Base-by-base conservation (phyloP, 306 rosid genomes). In the Rosa multiflora region DNA sequence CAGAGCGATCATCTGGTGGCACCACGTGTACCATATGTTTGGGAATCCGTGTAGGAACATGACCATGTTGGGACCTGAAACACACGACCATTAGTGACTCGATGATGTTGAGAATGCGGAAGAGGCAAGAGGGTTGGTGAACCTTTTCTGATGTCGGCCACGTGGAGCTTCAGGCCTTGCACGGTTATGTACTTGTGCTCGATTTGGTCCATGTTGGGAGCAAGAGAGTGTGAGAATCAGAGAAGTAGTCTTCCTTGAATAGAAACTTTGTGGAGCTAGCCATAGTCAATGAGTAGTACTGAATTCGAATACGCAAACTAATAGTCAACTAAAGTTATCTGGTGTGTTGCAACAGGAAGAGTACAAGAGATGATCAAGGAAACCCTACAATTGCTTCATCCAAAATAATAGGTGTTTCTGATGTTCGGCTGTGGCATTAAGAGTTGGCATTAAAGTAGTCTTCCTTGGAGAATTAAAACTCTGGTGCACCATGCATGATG, bases 1-100 rank as follows among this genome's bases (percentile, higher is more conserved):
- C 0, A 87, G 61, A 3, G 90, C 94, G 2, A 90, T 66, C 96
- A 94, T 89, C 85, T 94, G 98, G 88, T 92, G 91, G 18, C 94
- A 88, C 98, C 98, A 94, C 0, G 94, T 81, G 92, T 92, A 92
- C 98, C 98, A 94, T 79, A 90, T 94, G 87, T 94, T 96, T 0
- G 93, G 97, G 76, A 94, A 92, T 0, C 97, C 96, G 67, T 92
- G 96, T 10, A 94, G 82, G 70, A 92, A 92, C n/a, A 94, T 87
- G 72, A 85, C 93, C 35, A 82, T 92, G 79, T 90, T 89, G 10
- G 76, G 78, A 67, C 93, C 94, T 88, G 85, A 76, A 82, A 0
- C 10, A n/a, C 47, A 49, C 20, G 13, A 35, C 4, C 14, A 15
- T 46, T 51, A n/a, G 56, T 6, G 48, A 64, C 13, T 6, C 18